Percentiles rank a stretch among this genome's conserved stretches.
Conservation (phyloP, 208 protist genomes). For the Porcisia deanei region DNA sequence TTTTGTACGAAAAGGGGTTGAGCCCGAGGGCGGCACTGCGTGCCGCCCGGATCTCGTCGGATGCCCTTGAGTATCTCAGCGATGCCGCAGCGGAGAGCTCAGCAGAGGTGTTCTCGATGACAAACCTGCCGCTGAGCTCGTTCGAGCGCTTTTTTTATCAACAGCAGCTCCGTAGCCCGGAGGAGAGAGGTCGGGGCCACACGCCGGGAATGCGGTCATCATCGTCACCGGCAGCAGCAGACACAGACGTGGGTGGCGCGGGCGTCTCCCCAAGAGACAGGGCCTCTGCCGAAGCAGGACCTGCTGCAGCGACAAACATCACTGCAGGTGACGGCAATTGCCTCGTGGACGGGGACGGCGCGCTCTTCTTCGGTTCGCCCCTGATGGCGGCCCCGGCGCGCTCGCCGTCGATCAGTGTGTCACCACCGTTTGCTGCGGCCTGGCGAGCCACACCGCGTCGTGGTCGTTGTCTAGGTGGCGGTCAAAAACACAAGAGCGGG, state of each 20-base stretch:
- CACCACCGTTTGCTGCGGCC: neutral
- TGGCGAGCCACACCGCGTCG: neutral
- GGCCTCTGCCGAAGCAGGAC: neutral
- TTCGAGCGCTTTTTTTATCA: conserved; percentile 67
- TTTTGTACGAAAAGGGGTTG: conserved; percentile 39
- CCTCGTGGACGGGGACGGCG: conserved; percentile 11
- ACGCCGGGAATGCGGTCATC: neutral
- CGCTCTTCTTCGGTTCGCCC: conserved; percentile 25
- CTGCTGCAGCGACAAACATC: neutral
- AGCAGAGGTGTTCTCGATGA: conserved; percentile 40
- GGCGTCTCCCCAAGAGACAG: neutral
- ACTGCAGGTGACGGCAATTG: neutral
- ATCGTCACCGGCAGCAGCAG: neutral
- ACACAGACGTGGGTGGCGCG: neutral
- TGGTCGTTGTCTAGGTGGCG: neutral
- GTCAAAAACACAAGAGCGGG: neutral
- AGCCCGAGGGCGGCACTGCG: conserved; percentile 20
- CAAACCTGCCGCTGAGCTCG: conserved; percentile 34
- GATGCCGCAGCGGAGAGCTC: conserved; percentile 35
- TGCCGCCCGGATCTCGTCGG: conserved; percentile 27
- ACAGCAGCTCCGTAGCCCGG: conserved; percentile 32
- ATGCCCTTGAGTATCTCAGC: conserved; percentile 27
- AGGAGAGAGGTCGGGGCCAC: neutral
- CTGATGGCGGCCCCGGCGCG: neutral
- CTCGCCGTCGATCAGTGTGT: neutral